Evolutionary conservation across 148 eudicot genomes (phyloP), one percentile per base, ranked within the genome.

Genomic region (Persicaria tinctoria): DNA sequence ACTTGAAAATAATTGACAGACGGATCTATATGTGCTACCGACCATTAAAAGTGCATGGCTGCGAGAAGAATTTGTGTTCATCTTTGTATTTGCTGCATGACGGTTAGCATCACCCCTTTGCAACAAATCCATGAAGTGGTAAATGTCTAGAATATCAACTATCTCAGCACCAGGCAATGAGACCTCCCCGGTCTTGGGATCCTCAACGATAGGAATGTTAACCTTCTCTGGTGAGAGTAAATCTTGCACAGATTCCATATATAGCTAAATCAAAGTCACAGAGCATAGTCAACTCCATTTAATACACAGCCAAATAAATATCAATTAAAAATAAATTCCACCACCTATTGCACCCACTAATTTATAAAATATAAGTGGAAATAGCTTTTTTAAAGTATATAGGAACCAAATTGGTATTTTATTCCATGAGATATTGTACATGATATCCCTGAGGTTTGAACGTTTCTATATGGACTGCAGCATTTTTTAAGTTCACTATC

Each of bases 31-130:
- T 46, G 48, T 4, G 16, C 23, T 20, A 51, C 71, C 45, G 54
- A 95, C 99, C 97, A 87, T 92, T 69, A 95, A 89, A 80, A 95
- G 87, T 68, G 99, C 99, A 89, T 95, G 99, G 82, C 99, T 95
- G 44, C 99, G 99, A 45, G 99, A 95, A 20, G 99, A 95, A 77
- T 88, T 96, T 27, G 93, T 90, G 73, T 95, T 95, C 86, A 95
- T 81, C 83, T 92, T 95, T 56, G 99, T 95, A 81, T 95, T 95
- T 76, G 99, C 94, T 46, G 96, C 97, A 83, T 89, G 96, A 54
- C 99, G 99, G 79, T 95, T 92, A 48, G 94, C 73, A 80, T 95
- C 99, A 57, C 96, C 97, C 78, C 82, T 78, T 79, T 90, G 91
- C 81, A 92, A 85, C 79, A 90, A 76, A 79, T 85, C 86, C 83